Evolutionary conservation across 495 filamentous ascomycete genomes (phyloP).

Genomic region (Astrothelium subdiscretum): DNA sequence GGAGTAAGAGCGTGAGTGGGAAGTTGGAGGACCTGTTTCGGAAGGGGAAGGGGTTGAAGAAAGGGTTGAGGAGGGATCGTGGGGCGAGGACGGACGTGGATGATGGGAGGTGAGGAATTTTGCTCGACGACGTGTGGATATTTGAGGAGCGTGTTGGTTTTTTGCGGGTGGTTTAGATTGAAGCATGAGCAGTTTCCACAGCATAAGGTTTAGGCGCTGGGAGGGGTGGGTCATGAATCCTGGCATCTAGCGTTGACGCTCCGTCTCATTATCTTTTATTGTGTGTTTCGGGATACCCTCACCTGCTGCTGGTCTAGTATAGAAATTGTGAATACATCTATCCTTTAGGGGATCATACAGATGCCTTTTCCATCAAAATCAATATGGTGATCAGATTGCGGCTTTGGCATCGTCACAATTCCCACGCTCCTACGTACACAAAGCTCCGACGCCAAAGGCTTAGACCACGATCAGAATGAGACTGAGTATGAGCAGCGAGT

Average conservation of each 20-base stretch:
- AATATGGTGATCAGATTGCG: no score
- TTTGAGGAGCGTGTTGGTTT: no score
- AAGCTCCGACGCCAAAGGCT: no score
- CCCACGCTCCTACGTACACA: no score
- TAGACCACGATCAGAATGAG: no score
- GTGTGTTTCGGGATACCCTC: neutral
- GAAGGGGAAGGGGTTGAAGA: neutral
- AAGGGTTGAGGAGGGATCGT: neutral
- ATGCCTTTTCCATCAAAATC: neutral
- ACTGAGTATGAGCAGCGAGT: no score
- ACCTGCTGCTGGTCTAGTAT: neutral
- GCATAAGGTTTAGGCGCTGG: no score
- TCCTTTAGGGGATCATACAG: neutral
- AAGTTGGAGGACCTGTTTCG: conserved; percentile 21
- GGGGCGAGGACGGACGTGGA: neutral
- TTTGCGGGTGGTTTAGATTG: no score
- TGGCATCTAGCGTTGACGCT: neutral
- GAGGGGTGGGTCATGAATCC: neutral
- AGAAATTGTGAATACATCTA: neutral
- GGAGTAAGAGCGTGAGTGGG: conserved; percentile 24
- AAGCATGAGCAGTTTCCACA: no score
- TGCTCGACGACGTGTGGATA: no score
- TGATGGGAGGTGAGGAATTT: neutral
- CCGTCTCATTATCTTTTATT: neutral
- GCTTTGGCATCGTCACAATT: no score